phyloP scores from a whole-genome alignment of 257 asterid species.

The Gentiana dahurica region DNA sequence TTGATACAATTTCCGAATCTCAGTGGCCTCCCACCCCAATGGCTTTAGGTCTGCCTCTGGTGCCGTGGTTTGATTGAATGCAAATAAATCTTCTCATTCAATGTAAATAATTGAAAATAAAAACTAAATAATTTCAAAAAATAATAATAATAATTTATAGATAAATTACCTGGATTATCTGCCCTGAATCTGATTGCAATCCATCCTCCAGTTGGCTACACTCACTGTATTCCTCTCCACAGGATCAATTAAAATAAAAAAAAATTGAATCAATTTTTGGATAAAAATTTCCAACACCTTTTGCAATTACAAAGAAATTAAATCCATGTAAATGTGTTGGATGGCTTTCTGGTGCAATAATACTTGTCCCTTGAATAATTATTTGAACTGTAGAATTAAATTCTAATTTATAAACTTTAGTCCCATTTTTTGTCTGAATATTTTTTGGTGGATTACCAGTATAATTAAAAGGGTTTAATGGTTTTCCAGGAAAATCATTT shows the following conservation, averaged over 20 bases:
- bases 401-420: conserved; percentile 40
- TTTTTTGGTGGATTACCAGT: conserved; percentile 53
- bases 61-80: too few relatives aligned
- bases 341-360: conserved; percentile 73
- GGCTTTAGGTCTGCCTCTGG: too few relatives aligned
- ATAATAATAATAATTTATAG: not conserved
- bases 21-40: too few relatives aligned
- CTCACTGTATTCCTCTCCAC: conserved; percentile 59
- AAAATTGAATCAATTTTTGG: conserved; percentile 35
- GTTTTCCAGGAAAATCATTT: conserved; percentile 53
- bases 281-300: conserved; percentile 53
- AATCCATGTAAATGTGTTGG: conserved; percentile 66
- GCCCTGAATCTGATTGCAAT: conserved; percentile 56
- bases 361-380: conserved; percentile 52
- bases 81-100: too few relatives aligned
- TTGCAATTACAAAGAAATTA: conserved; percentile 50
- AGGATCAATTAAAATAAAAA: conserved; percentile 72
- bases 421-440: conserved; percentile 50
- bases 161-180: conserved; percentile 59
- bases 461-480: conserved; percentile 47
- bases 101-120: too few relatives aligned
- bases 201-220: conserved; percentile 69
- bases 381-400: conserved; percentile 57
- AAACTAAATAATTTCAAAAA: too few relatives aligned
- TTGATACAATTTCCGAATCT: too few relatives aligned